phyloP scores from a whole-genome alignment of 1,284 basidiomycete genomes.

The Rhodotorula sp. region DNA sequence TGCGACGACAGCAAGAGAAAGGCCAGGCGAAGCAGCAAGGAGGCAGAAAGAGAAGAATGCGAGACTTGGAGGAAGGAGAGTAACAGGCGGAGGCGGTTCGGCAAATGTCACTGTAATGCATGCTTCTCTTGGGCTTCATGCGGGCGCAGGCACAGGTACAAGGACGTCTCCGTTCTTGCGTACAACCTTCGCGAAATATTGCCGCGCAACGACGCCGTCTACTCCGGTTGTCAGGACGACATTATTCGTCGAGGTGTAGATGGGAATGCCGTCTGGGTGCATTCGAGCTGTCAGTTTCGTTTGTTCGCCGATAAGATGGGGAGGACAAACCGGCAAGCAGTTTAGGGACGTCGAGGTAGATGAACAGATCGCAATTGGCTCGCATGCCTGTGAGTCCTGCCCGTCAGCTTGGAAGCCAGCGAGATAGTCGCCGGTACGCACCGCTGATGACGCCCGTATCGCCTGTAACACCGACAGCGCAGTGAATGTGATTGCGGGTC shows the following conservation, averaged over 20 bases:
- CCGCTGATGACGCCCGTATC: constrained; percentile 68
- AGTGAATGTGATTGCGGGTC: constrained; percentile 81
- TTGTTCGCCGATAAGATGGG: rapidly evolving
- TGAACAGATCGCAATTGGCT: constrained; percentile 64
- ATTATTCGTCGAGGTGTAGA: constrained; percentile 74
- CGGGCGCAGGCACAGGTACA: background rate
- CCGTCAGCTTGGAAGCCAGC: background rate
- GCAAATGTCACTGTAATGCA: no score
- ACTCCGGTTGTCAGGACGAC: constrained; percentile 76
- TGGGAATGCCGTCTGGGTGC: constrained; percentile 61
- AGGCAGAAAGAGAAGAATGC: background rate
- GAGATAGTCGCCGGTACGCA: constrained; percentile 47
- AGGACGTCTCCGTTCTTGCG: constrained; percentile 21
- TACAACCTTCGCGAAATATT: constrained; percentile 56
- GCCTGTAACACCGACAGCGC: constrained; percentile 64
- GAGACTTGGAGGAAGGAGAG: background rate
- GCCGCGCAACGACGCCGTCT: constrained; percentile 57
- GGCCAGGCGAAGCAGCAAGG: no score
- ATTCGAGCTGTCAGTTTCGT: background rate
- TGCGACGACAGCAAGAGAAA: no score
- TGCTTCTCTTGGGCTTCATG: background rate
- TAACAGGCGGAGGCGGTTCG: no score
- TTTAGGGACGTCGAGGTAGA: constrained; percentile 69
- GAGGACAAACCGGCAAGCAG: constrained; percentile 55
- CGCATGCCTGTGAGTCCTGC: constrained; percentile 64